Base-by-base conservation (phyloP, 495 filamentous ascomycete genomes). In the Apodospora peruviana region DNA sequence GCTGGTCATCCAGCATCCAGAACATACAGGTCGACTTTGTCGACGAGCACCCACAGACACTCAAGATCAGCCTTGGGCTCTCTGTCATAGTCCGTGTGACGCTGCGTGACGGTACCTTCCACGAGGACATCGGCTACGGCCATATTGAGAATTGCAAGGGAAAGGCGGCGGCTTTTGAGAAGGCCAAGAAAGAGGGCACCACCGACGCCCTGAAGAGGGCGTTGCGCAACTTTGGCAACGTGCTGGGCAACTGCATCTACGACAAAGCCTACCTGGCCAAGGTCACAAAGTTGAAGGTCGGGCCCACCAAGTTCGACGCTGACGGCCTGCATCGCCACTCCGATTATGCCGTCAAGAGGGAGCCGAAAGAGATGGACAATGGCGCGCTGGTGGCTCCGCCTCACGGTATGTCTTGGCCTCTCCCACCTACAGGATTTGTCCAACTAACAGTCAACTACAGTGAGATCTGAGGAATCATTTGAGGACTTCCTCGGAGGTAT, bases 121-220 rank as follows among this genome's bases (percentile, higher is more conserved):
- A 96, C 63, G 93, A 98, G 70, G 93, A 99, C 65, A 83, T 97
- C 43, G 93, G 93, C 1, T 97, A 96, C 56, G 93, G 94, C 3
- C 83, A 90, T 51, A 94, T 93, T 44, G 91, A 96, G 63, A 98
- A 97, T 55, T 87, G 83, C 67, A 96, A 94, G 67, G 84, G 85
- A 21, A 97, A 97, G 69, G 91, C 90, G 0, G 82, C 87, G 5
- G 91, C 90, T 2, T 96, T 96, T 58, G 91, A 97, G 64, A 97
- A 97, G 64, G 89, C 91, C 1, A 97, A 96, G 70, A 98, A 98
- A 62, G 90, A 97, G 69, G 94, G 87, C 4, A 95, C 90, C 17
- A 97, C 93, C 18, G 93, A 98, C 73, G 91, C 79, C 0, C 67
- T 97, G 52, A 98, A 98, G 68, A 79, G 93, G 47, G 80, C 94